Base-by-base conservation (phyloP, 345 rosid genomes). In the Rhodomyrtus tomentosa region DNA sequence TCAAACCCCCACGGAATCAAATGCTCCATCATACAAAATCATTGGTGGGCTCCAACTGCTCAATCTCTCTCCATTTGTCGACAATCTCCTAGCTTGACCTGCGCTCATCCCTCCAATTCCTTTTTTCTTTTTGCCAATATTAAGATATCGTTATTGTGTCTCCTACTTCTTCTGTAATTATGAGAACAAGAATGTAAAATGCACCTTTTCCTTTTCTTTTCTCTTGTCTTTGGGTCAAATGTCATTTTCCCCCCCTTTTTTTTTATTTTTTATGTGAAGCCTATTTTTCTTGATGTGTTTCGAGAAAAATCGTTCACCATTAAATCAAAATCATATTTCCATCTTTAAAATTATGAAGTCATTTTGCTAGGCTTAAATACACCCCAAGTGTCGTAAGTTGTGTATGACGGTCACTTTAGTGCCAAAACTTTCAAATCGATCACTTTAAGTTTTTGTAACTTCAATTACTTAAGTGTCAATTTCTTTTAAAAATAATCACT, bases 1-100 rank as follows among this genome's bases (percentile, higher is more conserved):
- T 82, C 92, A 76, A 87, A 87, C 85, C 88, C 90, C 90, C 90
- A 86, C 88, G 89, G 91, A 86, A 90, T 90, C 93, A 82, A 90
- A 89, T 89, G 88, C 89, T 84, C 91, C 91, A 90, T 88, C 92
- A 87, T 87, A 87, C 91, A 86, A 93, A 91, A 93, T 93, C 91
- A 93, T 91, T 91, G 88, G 89, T 87, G 92, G 92, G 86, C 86
- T 87, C 87, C 68, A 58, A 45, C 84, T 50, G 49, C 87, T 86
- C 51, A 10, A 0, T 36, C 38, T 29, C 10, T 22, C 32, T 22
- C 82, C 91, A 84, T 86, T 85, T 90, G 84, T 86, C 87, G 27
- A 25, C 74, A 51, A 29, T 3, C 79, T 53, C 20, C 45, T 42
- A 10, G 72, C 68, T 55, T 82, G 68, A 82, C 84, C 40, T 82